Percentiles rank a stretch among this genome's conserved stretches.
These are phyloP conservation scores for Geosmithia morbida DNA, from an alignment of 2,329 filamentous ascomycete species.

Conservation along the genomic window DNA sequence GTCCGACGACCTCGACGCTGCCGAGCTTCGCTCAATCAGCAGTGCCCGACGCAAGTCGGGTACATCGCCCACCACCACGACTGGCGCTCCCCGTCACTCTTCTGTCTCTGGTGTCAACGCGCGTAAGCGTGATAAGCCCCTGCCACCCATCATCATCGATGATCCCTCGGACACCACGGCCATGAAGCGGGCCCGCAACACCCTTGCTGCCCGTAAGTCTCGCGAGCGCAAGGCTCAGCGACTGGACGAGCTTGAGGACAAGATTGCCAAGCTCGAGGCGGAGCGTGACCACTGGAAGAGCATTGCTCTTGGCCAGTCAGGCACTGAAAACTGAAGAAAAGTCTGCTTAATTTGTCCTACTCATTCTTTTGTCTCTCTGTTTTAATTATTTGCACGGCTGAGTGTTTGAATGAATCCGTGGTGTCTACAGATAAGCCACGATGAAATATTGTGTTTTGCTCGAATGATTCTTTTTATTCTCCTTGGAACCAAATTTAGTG, in stretches of 20 bases:
- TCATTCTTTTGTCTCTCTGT: conserved; percentile 1
- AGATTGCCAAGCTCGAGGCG: conserved; percentile 54
- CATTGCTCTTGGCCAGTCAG: conserved; percentile 29
- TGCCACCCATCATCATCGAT: conserved; percentile 63
- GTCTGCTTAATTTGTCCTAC: conserved; percentile 1
- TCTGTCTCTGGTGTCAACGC: conserved; percentile 55
- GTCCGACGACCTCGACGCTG: conserved; percentile 33
- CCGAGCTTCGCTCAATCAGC: conserved; percentile 20
- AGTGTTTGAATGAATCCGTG: conserved; percentile 1
- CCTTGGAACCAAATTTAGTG: no score
- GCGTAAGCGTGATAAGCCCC: conserved; percentile 66
- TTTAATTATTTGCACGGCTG: neutral
- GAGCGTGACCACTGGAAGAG: conserved; percentile 54
- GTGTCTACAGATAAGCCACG: neutral
- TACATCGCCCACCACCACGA: conserved; percentile 13
- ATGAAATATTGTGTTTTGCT: neutral
- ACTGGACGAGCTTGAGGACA: conserved; percentile 58
- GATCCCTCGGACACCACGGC: conserved; percentile 64
- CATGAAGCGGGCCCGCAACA: conserved; percentile 88
- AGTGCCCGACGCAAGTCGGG: conserved; percentile 30
- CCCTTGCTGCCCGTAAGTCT: conserved; percentile 84
- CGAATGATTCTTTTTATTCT: neutral
- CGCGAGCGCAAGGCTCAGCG: conserved; percentile 72
- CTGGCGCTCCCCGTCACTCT: conserved; percentile 43
- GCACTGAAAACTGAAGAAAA: conserved; percentile 12